phyloP scores from a whole-genome alignment of 805 yeast species.

The Kluyveromyces lactis region DNA sequence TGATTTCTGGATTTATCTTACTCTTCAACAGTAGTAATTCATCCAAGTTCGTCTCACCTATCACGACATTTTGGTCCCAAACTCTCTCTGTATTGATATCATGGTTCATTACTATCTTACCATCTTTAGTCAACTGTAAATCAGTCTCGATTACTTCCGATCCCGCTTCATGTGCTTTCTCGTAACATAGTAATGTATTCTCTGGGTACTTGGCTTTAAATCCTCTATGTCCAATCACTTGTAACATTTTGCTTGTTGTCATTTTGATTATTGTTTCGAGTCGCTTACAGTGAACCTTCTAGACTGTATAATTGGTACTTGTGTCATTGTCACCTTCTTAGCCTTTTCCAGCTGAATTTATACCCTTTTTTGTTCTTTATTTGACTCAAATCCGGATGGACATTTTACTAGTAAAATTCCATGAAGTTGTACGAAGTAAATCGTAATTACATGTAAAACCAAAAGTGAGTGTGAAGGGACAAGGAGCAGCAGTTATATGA shows the following conservation, averaged over 20 bases:
- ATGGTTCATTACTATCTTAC: constrained; percentile 46
- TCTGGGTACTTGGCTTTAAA: constrained; percentile 34
- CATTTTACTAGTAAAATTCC: too few species aligned
- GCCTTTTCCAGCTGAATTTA: too few species aligned
- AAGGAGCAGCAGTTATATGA: too few species aligned
- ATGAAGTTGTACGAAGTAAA: too few species aligned
- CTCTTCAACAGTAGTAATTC: constrained; percentile 31
- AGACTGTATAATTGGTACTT: too few species aligned
- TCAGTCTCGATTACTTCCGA: constrained; percentile 46
- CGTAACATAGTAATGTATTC: constrained; percentile 38
- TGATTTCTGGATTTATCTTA: constrained; percentile 26
- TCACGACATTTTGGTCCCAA: constrained; percentile 33
- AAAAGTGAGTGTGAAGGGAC: too few species aligned
- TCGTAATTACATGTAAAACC: too few species aligned
- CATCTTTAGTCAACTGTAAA: constrained; percentile 45
- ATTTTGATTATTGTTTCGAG: too few species aligned
- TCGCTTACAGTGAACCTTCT: too few species aligned
- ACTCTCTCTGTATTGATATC: constrained; percentile 43
- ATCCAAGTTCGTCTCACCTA: constrained; percentile 30
- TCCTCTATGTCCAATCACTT: constrained; percentile 30
- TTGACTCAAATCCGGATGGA: too few species aligned
- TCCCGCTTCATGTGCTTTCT: constrained; percentile 40
- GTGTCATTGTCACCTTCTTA: too few species aligned
- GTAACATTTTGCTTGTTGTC: constrained; percentile 1
- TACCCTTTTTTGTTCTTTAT: too few species aligned